Percentiles rank a stretch among this genome's conserved stretches.
These are phyloP conservation scores for Mucuna pruriens DNA, from an alignment of 306 rosid species.

Conservation along the genomic window DNA sequence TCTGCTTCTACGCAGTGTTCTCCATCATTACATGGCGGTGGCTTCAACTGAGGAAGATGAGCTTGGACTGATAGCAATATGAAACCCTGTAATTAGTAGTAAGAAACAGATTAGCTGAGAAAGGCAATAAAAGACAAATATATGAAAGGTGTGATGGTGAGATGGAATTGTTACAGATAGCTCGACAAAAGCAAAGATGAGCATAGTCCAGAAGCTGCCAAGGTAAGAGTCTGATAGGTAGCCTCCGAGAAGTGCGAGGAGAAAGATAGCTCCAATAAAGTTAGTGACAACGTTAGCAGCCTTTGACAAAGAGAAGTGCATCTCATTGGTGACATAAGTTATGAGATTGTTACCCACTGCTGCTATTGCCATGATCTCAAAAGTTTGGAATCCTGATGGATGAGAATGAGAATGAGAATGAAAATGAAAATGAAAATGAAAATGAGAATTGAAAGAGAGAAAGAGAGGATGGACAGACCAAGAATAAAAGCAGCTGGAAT, in stretches of 20 bases:
- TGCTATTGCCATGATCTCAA: slow-evolving; percentile 97
- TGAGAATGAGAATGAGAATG: too few relatives aligned
- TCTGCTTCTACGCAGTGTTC: slow-evolving; percentile 73
- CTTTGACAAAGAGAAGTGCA: slow-evolving; percentile 87
- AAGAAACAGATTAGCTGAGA: background rate
- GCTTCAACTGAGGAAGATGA: slow-evolving; percentile 85
- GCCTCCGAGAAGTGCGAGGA: slow-evolving; percentile 94
- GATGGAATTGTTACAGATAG: slow-evolving; percentile 63
- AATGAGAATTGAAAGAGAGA: background rate
- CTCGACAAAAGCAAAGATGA: slow-evolving; percentile 87
- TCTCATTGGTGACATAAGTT: slow-evolving; percentile 84
- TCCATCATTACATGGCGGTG: slow-evolving; percentile 67
- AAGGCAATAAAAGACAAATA: background rate
- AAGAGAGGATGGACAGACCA: background rate
- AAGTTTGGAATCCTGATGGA: slow-evolving; percentile 78
- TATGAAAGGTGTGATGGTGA: background rate
- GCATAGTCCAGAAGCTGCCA: slow-evolving; percentile 96
- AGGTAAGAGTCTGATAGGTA: slow-evolving; percentile 90
- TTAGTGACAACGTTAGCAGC: slow-evolving; percentile 92
- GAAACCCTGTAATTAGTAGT: slow-evolving; percentile 72
- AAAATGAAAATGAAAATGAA: too few relatives aligned
- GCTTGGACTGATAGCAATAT: slow-evolving; percentile 92
- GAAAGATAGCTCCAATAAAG: slow-evolving; percentile 94
- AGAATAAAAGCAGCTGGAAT: slow-evolving; percentile 67
- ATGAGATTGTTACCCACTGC: slow-evolving; percentile 99